Evolutionary conservation across 2,329 filamentous ascomycete species (phyloP).

Genomic region (Sphaerostilbella broomeana): DNA sequence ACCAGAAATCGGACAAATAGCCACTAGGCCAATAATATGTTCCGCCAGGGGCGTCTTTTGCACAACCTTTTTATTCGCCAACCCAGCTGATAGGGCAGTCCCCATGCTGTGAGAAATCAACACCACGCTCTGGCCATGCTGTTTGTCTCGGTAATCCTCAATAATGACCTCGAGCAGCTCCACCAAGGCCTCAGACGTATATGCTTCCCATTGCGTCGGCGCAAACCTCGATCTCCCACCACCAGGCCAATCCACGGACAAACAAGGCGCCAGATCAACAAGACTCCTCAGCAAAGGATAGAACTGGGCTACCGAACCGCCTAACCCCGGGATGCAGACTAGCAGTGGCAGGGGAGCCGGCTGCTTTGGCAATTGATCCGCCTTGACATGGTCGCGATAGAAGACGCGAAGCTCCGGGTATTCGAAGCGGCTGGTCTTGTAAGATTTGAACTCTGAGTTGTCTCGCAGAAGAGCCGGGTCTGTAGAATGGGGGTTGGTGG

Average conservation of each 20-base stretch:
- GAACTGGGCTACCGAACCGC: constrained; percentile 89
- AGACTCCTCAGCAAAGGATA: constrained; percentile 73
- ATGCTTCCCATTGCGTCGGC: constrained; percentile 67
- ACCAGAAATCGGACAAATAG: constrained; percentile 69
- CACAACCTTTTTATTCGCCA: constrained; percentile 46
- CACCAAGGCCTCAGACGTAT: constrained; percentile 66
- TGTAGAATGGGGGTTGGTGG: constrained; percentile 41
- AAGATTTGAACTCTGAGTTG: constrained; percentile 63
- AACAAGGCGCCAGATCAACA: constrained; percentile 73
- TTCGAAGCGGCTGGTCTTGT: constrained; percentile 61
- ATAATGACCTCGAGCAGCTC: constrained; percentile 72
- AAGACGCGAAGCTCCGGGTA: constrained; percentile 79
- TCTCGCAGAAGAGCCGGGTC: constrained; percentile 78
- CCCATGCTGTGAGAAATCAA: constrained; percentile 89
- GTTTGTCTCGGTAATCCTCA: constrained; percentile 60
- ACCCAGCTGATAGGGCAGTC: constrained; percentile 65
- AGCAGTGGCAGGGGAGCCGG: constrained; percentile 73
- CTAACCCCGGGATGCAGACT: constrained; percentile 87
- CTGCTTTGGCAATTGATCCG: constrained; percentile 67
- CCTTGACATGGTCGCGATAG: constrained; percentile 73
- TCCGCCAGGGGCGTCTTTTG: constrained; percentile 48
- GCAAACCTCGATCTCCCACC: constrained; percentile 75
- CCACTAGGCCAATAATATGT: constrained; percentile 68
- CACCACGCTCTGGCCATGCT: constrained; percentile 63
- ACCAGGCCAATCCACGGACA: constrained; percentile 80